Percentiles rank a stretch among this genome's conserved stretches.
These are phyloP conservation scores for Macadamia integrifolia DNA, from an alignment of 164 flowering plant genomes.

Conservation along the genomic window DNA sequence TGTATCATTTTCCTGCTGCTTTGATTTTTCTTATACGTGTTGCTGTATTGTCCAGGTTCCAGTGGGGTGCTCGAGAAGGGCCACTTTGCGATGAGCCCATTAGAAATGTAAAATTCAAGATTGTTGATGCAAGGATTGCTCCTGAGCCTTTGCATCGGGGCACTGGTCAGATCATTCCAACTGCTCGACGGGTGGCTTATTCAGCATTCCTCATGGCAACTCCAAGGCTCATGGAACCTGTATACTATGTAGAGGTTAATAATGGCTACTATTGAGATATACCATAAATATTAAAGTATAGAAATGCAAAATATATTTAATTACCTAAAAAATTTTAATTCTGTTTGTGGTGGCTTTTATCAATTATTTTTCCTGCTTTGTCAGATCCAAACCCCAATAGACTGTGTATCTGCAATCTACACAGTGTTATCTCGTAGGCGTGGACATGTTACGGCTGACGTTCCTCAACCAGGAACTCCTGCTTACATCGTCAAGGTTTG, in stretches of 20 bases:
- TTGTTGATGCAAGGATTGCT: constrained; percentile 94
- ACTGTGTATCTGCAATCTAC: constrained; percentile 95
- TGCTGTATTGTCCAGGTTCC: constrained; percentile 50
- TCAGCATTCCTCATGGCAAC: constrained; percentile 98
- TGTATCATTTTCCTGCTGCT: neutral
- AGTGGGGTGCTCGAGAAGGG: constrained; percentile 99
- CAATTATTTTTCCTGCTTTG: constrained; percentile 7
- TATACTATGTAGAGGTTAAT: constrained; percentile 87
- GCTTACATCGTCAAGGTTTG: constrained; percentile 96
- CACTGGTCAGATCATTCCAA: constrained; percentile 96
- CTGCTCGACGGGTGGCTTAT: constrained; percentile 96
- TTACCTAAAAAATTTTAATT: too few relatives aligned
- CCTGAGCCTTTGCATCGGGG: constrained; percentile 90
- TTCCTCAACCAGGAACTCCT: constrained; percentile 97
- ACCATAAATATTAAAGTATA: neutral
- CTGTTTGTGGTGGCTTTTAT: neutral
- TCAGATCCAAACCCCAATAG: constrained; percentile 99
- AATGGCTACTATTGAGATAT: neutral
- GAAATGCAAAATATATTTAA: neutral
- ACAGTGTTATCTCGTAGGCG: constrained; percentile 95
- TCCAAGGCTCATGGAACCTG: constrained; percentile 97
- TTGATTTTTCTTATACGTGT: neutral
- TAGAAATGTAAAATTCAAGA: constrained; percentile 94
- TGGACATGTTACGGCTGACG: constrained; percentile 97
- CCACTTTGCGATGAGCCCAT: constrained; percentile 99